These are phyloP conservation scores for Populus hybrid DNA, from an alignment of 441 rosid species.

Conservation along the genomic window DNA sequence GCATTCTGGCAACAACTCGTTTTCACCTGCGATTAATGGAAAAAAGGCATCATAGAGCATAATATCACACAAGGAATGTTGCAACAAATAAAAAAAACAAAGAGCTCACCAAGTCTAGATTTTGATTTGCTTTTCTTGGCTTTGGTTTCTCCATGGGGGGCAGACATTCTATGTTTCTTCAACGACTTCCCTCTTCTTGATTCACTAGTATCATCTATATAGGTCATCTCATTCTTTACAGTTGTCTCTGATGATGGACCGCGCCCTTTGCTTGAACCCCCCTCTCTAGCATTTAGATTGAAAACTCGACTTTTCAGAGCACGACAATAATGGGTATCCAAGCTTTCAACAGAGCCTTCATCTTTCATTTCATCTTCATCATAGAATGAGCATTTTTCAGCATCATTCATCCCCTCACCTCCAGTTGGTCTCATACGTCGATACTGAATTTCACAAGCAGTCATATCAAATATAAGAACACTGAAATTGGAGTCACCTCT, in stretches of 20 bases:
- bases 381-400: neutral
- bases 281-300: neutral
- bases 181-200: neutral
- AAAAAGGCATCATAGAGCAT: neutral
- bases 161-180: neutral
- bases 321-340: neutral
- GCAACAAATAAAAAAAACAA: neutral
- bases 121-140: neutral
- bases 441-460: constrained; percentile 26
- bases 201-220: neutral
- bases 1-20: neutral
- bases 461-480: constrained; percentile 16
- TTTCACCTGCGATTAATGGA: neutral
- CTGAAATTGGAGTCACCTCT: constrained; percentile 18
- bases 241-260: neutral
- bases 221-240: neutral
- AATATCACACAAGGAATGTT: neutral
- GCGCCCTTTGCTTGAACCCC: neutral
- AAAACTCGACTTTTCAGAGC: constrained; percentile 7
- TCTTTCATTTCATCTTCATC: constrained; percentile 6
- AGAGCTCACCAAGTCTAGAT: constrained; percentile 8
- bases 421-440: neutral
- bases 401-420: neutral
- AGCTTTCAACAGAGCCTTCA: neutral
- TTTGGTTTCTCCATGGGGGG: neutral